Conservation (phyloP, 2,329 filamentous ascomycete species). For the Ascochyta rabiei region DNA sequence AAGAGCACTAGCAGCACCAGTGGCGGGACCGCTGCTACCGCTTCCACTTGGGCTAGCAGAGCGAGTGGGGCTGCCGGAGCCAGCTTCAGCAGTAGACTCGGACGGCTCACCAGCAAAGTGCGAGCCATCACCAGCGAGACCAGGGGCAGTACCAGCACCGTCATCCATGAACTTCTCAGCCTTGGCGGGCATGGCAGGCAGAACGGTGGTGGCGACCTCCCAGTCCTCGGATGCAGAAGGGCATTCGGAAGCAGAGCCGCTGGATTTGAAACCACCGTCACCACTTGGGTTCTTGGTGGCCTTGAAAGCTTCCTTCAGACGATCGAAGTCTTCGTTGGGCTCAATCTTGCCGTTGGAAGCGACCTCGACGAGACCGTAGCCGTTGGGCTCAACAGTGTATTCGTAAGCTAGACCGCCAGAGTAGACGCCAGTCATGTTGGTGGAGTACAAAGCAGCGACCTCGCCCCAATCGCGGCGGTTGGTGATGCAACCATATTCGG, state of each 20-base stretch:
- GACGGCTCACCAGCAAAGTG: constrained; percentile 42
- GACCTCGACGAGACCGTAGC: constrained; percentile 80
- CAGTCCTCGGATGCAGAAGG: constrained; percentile 60
- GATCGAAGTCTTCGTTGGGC: constrained; percentile 68
- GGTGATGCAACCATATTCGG: constrained; percentile 88
- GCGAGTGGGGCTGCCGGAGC: constrained; percentile 37
- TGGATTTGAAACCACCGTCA: constrained; percentile 63
- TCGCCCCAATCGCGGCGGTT: constrained; percentile 84
- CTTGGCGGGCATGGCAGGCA: constrained; percentile 63
- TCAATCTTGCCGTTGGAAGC: constrained; percentile 57
- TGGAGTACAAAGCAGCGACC: constrained; percentile 76
- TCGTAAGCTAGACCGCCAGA: constrained; percentile 96
- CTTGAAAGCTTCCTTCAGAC: constrained; percentile 58
- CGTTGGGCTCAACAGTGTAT: constrained; percentile 70
- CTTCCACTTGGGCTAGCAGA: constrained; percentile 22
- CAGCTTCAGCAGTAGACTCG: constrained; percentile 35
- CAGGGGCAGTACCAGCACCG: constrained; percentile 63
- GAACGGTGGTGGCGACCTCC: constrained; percentile 58
- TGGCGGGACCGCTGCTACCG: constrained; percentile 11
- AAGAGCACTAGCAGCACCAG: constrained; percentile 30
- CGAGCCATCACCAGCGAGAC: constrained; percentile 58
- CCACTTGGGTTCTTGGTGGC: constrained; percentile 60
- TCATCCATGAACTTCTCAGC: constrained; percentile 62
- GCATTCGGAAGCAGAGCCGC: constrained; percentile 60
- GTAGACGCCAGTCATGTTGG: constrained; percentile 86